Conservation (phyloP, 352 stramenopile genomes). For the Phytophthora sojae region DNA sequence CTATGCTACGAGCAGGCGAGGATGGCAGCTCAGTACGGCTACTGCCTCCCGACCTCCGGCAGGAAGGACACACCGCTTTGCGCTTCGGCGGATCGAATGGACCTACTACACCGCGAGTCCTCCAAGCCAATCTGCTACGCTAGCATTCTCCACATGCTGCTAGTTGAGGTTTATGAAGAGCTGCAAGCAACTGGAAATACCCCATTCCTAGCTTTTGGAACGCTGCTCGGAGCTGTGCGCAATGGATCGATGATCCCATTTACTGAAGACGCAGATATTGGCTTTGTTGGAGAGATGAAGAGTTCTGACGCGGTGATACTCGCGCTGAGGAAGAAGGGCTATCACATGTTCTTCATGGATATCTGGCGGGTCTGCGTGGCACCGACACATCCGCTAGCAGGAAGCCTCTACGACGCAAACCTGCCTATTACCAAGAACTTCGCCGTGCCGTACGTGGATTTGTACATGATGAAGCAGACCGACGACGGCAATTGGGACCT, state of each 20-base stretch:
- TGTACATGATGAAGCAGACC: constrained; percentile 38
- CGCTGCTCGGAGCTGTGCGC: constrained; percentile 57
- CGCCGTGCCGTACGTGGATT: constrained; percentile 39
- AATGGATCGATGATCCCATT: constrained; percentile 13
- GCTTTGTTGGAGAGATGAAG: constrained; percentile 30
- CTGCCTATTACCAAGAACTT: constrained; percentile 20
- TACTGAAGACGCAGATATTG: constrained; percentile 54
- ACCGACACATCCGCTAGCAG: constrained; percentile 38
- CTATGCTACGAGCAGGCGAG: constrained; percentile 23
- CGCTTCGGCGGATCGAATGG: constrained; percentile 46
- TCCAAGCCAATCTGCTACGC: constrained; percentile 46
- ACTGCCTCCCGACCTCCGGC: constrained; percentile 57
- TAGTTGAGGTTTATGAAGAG: constrained; percentile 27
- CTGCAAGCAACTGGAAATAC: constrained; percentile 17
- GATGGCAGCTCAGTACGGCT: constrained; percentile 18
- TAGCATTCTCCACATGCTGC: constrained; percentile 52
- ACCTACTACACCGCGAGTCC: constrained; percentile 36
- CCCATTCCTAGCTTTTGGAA: constrained; percentile 49
- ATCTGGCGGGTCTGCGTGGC: constrained; percentile 52
- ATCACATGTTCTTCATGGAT: constrained; percentile 48
- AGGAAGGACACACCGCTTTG: constrained; percentile 54
- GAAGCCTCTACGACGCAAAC: constrained; percentile 43
- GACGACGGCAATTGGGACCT: constrained; percentile 18
- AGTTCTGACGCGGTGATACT: constrained; percentile 14
- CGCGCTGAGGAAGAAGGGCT: constrained; percentile 41